Conservation (phyloP, 2,329 filamentous ascomycete genomes). For the Paracorniculantispora psalliotae region DNA sequence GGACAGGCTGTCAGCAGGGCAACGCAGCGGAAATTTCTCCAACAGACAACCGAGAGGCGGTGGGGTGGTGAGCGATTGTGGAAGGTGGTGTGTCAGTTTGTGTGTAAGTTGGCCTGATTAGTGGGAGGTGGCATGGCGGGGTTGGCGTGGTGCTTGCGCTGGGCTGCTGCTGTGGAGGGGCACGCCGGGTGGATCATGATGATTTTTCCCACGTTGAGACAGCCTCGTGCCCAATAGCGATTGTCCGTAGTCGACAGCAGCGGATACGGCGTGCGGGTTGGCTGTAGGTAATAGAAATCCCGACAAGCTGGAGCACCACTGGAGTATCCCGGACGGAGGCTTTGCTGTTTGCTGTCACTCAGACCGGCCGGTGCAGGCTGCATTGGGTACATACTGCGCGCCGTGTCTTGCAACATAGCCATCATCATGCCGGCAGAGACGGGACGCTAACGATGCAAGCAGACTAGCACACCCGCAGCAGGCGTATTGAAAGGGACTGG, state of each 20-base stretch:
- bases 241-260: not conserved
- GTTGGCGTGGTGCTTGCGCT: not conserved
- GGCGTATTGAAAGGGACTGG: no score
- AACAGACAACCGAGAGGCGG: not conserved
- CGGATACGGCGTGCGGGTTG: not conserved
- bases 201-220: not conserved
- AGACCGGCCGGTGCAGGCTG: no score
- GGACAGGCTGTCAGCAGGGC: constrained; percentile 8
- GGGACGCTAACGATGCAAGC: no score
- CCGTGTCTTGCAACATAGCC: no score
- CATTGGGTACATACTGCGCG: no score
- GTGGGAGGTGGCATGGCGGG: constrained; percentile 3
- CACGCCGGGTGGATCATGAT: not conserved
- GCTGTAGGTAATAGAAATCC: not conserved
- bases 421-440: no score
- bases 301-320: not conserved
- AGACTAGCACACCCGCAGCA: no score
- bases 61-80: constrained; percentile 5
- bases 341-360: no score
- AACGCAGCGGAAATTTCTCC: not conserved
- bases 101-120: no score
- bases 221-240: not conserved
- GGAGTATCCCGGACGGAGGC: no score
- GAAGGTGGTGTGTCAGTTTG: constrained; percentile 1
- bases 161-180: not conserved